Base-by-base conservation (phyloP, 306 rosid species). In the Castanea sativa region DNA sequence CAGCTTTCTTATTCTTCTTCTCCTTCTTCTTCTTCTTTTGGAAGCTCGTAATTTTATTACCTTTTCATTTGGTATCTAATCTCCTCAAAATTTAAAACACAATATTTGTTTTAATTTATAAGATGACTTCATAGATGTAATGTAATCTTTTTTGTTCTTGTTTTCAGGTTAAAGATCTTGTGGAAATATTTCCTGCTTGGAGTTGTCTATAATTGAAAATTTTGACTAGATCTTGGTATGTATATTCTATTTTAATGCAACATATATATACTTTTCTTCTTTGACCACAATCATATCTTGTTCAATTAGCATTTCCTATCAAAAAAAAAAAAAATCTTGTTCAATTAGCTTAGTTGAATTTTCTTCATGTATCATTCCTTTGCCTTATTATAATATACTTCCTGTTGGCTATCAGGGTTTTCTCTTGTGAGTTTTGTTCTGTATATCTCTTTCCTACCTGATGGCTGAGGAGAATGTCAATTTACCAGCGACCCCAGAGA, bases 391-490 rank as follows among this genome's bases (percentile, higher is more conserved):
- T 70, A 60, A 77, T 76, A 12, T 29, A 55, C 5, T 64, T 79
- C 86, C 55, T 27, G 77, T 49, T 9, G 9, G 21, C 58, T 90
- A 80, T 85, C 89, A 91, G 98, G 92, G 69, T 87, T 83, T 23
- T 84, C 68, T 73, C 65, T 63, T 58, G 55, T 67, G 30, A 73
- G 74, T 69, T 73, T 74, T 49, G 71, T 64, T 71, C 52, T 56
- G 64, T 52, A 25, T 57, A 78, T 78, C 74, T 61, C 73, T n/a
- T 58, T 72, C 71, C 30, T 30, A 73, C 86, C 49, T 25, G 58
- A 90, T 90, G 97, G 95, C 93, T 53, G 85, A 83, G 79, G 86
- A 80, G 80, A 82, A 83, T 84, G 79, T 49, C 74, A 77, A 77
- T 73, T 78, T 77, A 55, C 70, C 78, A 29, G 53, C 69, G 79